phyloP scores from a whole-genome alignment of 2,329 filamentous ascomycete genomes.

The Xylariaceae sp. region DNA sequence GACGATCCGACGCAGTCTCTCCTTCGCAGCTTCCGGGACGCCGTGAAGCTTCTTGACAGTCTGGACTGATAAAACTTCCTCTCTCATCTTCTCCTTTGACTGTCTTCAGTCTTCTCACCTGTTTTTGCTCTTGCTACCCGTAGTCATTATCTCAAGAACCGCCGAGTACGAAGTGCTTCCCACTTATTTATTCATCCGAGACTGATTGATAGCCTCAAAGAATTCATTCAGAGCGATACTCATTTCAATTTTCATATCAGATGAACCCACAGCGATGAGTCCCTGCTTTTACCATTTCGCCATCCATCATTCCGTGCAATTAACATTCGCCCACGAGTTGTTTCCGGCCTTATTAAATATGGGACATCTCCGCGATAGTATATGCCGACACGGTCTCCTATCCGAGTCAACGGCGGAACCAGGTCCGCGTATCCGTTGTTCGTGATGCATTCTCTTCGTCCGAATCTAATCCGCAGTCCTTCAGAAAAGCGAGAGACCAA shows the following conservation, averaged over 20 bases:
- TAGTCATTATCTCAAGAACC: too few relatives aligned
- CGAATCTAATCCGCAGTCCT: slow-evolving; percentile 10
- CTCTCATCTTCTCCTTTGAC: too few relatives aligned
- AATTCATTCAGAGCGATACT: neutral
- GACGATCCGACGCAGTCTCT: neutral
- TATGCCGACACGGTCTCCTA: slow-evolving; percentile 10
- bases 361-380: slow-evolving; percentile 9
- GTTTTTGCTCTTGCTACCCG: too few relatives aligned
- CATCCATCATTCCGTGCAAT: slow-evolving; percentile 15
- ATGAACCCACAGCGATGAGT: slow-evolving; percentile 9
- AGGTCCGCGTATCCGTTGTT: slow-evolving; percentile 13
- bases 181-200: neutral
- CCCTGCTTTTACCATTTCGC: slow-evolving; percentile 6
- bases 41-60: too few relatives aligned
- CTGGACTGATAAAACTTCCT: too few relatives aligned
- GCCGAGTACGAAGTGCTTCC: neutral
- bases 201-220: neutral
- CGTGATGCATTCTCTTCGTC: slow-evolving; percentile 10
- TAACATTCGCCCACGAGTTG: slow-evolving; percentile 16
- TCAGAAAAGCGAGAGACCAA: slow-evolving; percentile 7
- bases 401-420: slow-evolving; percentile 10
- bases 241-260: neutral
- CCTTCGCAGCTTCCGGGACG: neutral
- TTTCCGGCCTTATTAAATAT: slow-evolving; percentile 5
- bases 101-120: too few relatives aligned